Conservation (phyloP, 1,284 basidiomycete species). For the Ceratobasidium sp. region DNA sequence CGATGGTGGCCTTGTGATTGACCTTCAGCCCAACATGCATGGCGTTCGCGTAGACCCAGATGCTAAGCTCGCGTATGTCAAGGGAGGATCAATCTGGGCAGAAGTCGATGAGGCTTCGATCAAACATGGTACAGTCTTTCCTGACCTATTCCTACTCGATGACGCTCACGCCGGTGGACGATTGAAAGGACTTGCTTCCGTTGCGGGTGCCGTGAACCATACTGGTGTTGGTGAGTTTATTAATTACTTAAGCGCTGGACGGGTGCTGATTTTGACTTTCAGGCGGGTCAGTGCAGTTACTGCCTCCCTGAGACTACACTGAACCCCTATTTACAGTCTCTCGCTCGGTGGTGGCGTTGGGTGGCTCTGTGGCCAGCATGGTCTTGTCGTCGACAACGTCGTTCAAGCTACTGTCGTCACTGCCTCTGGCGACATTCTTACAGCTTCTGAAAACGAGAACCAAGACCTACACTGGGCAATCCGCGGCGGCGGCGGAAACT, state of each 20-base stretch:
- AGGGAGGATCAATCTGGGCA: conserved; percentile 33
- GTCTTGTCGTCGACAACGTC: too few relatives aligned
- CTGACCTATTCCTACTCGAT: not conserved
- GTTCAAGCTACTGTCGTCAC: conserved; percentile 64
- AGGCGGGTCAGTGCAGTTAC: not conserved
- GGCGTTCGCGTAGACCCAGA: conserved; percentile 40
- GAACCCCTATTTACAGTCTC: conserved; percentile 54
- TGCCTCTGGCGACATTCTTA: conserved; percentile 61
- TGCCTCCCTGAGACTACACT: too few relatives aligned
- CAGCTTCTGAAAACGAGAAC: conserved; percentile 59
- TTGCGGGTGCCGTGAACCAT: conserved; percentile 18
- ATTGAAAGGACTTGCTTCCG: conserved; percentile 14
- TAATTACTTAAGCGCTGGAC: not conserved
- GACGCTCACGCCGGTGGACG: too few relatives aligned
- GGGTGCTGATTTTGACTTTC: not conserved
- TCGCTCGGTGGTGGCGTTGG: conserved; percentile 71
- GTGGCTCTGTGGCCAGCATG: conserved; percentile 61
- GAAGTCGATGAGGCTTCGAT: conserved; percentile 43
- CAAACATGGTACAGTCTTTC: conserved; percentile 32
- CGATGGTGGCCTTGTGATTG: conserved; percentile 45
- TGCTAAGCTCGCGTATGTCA: conserved; percentile 40
- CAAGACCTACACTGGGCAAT: conserved; percentile 68
- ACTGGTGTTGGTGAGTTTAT: conserved; percentile 24
- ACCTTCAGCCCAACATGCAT: conserved; percentile 43
- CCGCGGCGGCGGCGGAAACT: conserved; percentile 68